Conservation (phyloP, 2,329 filamentous ascomycete genomes). For the Xylaria sp. region DNA sequence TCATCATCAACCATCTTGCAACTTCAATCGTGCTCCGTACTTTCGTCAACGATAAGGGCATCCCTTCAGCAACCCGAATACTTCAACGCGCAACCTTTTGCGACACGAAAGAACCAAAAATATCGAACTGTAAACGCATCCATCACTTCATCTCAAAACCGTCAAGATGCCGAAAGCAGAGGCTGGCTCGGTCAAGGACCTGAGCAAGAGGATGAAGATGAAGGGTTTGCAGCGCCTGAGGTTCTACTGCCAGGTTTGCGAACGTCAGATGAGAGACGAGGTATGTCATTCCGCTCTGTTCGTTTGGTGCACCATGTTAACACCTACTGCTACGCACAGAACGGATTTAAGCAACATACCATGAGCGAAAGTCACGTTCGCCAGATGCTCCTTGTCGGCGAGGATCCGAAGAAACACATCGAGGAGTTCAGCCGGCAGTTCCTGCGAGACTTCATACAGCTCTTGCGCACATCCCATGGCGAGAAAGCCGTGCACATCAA, state of each 20-base stretch:
- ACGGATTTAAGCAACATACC: slow-evolving; percentile 86
- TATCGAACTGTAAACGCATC: not conserved
- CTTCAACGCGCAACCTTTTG: not conserved
- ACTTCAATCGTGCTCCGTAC: not conserved
- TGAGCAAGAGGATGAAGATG: slow-evolving; percentile 85
- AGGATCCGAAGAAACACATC: slow-evolving; percentile 80
- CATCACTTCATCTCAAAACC: not conserved
- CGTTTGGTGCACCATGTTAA: not conserved
- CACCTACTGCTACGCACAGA: slow-evolving; percentile 62
- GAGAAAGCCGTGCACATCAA: slow-evolving; percentile 88
- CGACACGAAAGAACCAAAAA: not conserved
- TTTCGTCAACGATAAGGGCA: too few relatives aligned
- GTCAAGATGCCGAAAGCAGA: slow-evolving; percentile 84
- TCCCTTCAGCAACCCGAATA: not conserved
- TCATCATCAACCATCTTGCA: not conserved
- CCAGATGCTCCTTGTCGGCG: slow-evolving; percentile 82
- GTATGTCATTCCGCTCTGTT: not conserved
- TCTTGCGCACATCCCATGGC: slow-evolving; percentile 78
- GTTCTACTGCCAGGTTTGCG: slow-evolving; percentile 87
- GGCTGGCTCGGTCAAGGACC: slow-evolving; percentile 82
- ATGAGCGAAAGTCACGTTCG: slow-evolving; percentile 49
- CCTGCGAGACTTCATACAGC: slow-evolving; percentile 67
- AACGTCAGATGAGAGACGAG: slow-evolving; percentile 32
- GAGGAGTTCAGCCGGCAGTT: slow-evolving; percentile 79
- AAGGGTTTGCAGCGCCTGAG: slow-evolving; percentile 73